phyloP scores from a whole-genome alignment of 2,329 filamentous ascomycete species.

The Colletotrichum cuscutae region DNA sequence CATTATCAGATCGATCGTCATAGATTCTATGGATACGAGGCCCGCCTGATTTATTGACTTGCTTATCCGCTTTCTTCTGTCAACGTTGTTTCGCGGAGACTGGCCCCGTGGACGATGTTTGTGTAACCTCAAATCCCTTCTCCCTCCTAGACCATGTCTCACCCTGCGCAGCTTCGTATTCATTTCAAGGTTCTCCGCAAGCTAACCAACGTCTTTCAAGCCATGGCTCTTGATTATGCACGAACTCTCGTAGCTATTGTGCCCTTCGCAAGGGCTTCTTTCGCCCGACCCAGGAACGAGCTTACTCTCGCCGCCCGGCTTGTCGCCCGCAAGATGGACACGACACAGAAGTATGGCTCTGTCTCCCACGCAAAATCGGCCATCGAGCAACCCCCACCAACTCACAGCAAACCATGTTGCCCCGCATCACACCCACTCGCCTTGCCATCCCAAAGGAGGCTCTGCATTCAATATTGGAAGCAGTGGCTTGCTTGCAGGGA shows the following conservation, averaged over 20 bases:
- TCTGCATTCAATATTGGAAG: conserved; percentile 25
- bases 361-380: neutral
- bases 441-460: conserved; percentile 18
- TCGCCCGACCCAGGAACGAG: neutral
- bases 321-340: neutral
- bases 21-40: neutral
- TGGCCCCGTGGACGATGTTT: neutral
- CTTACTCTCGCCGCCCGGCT: neutral
- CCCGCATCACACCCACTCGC: conserved; percentile 8
- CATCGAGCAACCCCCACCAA: neutral
- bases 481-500: conserved; percentile 8
- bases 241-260: neutral
- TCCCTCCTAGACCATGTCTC: neutral
- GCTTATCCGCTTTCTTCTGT: neutral
- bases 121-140: conserved; percentile 10
- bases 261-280: neutral
- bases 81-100: conserved; percentile 15
- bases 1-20: neutral
- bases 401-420: conserved; percentile 4
- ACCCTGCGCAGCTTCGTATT: conserved; percentile 7
- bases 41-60: neutral
- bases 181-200: neutral
- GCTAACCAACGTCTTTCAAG: neutral
- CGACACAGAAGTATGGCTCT: neutral
- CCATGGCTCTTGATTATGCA: neutral